Percentiles rank a stretch among this genome's conserved stretches.
phyloP scores from a whole-genome alignment of 2,329 filamentous ascomycete species.

The Myriosclerotinia duriaeana region DNA sequence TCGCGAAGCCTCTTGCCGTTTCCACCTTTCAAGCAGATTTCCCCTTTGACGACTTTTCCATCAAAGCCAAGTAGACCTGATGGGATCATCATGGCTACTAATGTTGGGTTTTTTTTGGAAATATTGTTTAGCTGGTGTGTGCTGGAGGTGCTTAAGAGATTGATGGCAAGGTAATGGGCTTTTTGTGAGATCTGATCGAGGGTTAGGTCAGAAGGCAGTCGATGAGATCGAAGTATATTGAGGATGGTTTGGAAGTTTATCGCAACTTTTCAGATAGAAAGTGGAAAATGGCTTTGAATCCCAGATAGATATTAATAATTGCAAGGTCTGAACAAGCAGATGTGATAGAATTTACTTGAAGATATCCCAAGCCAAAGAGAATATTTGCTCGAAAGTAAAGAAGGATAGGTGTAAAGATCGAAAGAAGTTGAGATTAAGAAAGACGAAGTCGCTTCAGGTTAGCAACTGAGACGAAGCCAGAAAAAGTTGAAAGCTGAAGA shows the following conservation, averaged over 20 bases:
- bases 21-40: conserved; percentile 6
- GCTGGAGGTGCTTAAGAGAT: background rate
- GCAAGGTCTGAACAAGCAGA: background rate
- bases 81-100: conserved; percentile 19
- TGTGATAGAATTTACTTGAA: background rate
- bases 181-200: background rate
- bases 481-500: background rate
- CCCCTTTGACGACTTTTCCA: conserved; percentile 18
- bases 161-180: too few relatives aligned
- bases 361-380: background rate
- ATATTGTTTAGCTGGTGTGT: background rate
- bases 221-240: background rate
- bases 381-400: background rate
- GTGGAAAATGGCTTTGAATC: background rate
- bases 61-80: conserved; percentile 7
- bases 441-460: background rate
- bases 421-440: background rate
- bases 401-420: background rate
- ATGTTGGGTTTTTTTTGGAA: background rate
- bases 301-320: background rate
- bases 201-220: background rate
- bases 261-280: background rate
- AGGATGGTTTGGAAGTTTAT: background rate
- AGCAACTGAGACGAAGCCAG: background rate
- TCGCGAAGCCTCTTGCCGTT: conserved; percentile 21